These are phyloP conservation scores for Phytophthora litchii DNA, from an alignment of 352 stramenopile genomes.

Conservation along the genomic window DNA sequence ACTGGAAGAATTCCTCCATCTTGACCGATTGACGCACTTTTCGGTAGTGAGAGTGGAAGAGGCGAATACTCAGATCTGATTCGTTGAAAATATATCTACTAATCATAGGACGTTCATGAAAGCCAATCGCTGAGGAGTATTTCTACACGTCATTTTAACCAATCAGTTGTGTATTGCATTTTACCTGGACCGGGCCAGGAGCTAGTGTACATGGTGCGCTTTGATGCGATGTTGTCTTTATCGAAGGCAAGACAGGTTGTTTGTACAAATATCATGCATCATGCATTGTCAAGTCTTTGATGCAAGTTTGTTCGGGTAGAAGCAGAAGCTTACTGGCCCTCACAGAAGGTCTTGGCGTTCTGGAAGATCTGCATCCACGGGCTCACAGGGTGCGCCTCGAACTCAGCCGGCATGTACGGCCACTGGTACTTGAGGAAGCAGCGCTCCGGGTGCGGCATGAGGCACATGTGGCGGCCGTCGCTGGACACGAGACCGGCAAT, in stretches of 20 bases:
- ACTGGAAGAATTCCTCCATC: constrained; percentile 85
- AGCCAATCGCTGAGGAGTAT: no score
- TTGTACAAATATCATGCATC: constrained; percentile 26
- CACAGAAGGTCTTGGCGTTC: constrained; percentile 97
- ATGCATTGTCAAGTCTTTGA: constrained; percentile 25
- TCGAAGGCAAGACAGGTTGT: not conserved
- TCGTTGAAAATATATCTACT: constrained; percentile 4
- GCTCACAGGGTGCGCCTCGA: constrained; percentile 80
- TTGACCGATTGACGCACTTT: constrained; percentile 7
- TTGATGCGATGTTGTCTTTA: not conserved
- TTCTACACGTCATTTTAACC: constrained; percentile 5
- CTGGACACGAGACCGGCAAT: constrained; percentile 97
- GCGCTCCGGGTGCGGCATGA: constrained; percentile 99
- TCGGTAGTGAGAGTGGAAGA: constrained; percentile 9
- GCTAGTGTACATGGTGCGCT: constrained; percentile 7
- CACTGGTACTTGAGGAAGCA: constrained; percentile 98
- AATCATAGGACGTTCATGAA: no score
- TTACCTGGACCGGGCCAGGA: constrained; percentile 8
- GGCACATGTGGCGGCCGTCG: constrained; percentile 97
- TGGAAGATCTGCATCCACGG: constrained; percentile 99
- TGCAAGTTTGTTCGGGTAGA: constrained; percentile 3
- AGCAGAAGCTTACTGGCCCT: constrained; percentile 57
- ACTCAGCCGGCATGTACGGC: constrained; percentile 93
- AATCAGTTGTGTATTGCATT: not conserved
- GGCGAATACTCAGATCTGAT: constrained; percentile 21